phyloP scores from a whole-genome alignment of 495 filamentous ascomycete genomes.

The Aspergillus haitiensis region DNA sequence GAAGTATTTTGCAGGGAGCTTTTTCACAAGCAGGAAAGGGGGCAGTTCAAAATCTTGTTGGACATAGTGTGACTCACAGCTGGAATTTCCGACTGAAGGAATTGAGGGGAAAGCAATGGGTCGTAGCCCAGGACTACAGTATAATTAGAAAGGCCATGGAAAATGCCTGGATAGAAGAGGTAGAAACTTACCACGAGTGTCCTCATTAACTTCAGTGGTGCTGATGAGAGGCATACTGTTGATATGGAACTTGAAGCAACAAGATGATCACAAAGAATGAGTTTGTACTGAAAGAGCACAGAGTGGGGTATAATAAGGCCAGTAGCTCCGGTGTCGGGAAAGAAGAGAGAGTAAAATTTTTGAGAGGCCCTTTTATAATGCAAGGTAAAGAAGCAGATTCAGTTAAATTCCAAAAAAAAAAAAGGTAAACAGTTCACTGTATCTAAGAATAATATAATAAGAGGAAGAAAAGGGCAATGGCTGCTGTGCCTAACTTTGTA shows the following conservation, averaged over 20 bases:
- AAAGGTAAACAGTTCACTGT: background rate
- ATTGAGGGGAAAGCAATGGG: conserved; percentile 84
- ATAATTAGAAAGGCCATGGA: conserved; percentile 12
- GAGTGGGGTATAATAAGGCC: background rate
- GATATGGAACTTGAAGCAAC: background rate
- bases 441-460: background rate
- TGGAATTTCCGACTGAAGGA: conserved; percentile 87
- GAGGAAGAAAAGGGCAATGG: conserved; percentile 4
- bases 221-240: conserved; percentile 52
- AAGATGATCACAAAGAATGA: background rate
- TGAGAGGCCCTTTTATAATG: background rate
- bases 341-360: background rate
- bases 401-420: background rate
- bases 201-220: conserved; percentile 51
- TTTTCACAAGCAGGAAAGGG: background rate
- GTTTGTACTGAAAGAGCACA: conserved; percentile 5
- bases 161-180: background rate
- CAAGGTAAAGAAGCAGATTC: background rate
- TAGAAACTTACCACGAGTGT: conserved; percentile 50
- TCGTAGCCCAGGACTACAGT: conserved; percentile 86
- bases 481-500: conserved; percentile 1
- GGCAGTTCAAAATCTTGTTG: background rate
- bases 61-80: conserved; percentile 57
- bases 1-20: background rate
- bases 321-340: conserved; percentile 1